Percentiles rank a stretch among this genome's conserved stretches.
phyloP scores from a whole-genome alignment of 495 filamentous ascomycete species.

The Parmelia sp. region DNA sequence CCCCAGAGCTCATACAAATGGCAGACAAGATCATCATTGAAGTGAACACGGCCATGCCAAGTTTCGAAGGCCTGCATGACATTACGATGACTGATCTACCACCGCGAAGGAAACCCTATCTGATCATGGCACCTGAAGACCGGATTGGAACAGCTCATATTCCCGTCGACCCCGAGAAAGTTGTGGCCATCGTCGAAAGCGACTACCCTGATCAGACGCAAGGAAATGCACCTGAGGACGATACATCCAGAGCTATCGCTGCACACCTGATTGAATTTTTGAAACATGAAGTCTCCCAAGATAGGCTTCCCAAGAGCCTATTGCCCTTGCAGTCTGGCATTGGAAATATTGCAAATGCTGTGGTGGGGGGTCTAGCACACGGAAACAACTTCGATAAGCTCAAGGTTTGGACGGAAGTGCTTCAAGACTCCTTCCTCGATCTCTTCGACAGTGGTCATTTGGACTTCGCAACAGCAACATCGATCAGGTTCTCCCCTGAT shows the following conservation, averaged over 20 bases:
- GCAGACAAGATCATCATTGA: constrained; percentile 91
- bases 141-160: constrained; percentile 78
- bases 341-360: constrained; percentile 91
- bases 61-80: constrained; percentile 84
- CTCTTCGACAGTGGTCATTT: constrained; percentile 86
- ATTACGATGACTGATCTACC: constrained; percentile 83
- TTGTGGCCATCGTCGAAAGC: constrained; percentile 79
- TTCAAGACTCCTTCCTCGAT: constrained; percentile 90
- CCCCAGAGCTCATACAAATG: constrained; percentile 81
- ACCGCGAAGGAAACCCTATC: constrained; percentile 74
- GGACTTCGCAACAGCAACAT: constrained; percentile 87
- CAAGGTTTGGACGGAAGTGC: constrained; percentile 89
- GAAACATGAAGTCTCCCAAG: constrained; percentile 69
- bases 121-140: constrained; percentile 72
- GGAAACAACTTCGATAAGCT: constrained; percentile 75
- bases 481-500: constrained; percentile 84
- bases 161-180: constrained; percentile 82
- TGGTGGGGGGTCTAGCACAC: constrained; percentile 75
- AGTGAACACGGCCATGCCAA: constrained; percentile 81
- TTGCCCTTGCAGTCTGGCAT: constrained; percentile 85
- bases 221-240: constrained; percentile 72
- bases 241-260: constrained; percentile 64
- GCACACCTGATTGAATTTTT: constrained; percentile 81
- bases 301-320: constrained; percentile 69
- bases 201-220: constrained; percentile 78